phyloP scores from a whole-genome alignment of 139 green algal species.

The Chlorella vulgaris region DNA sequence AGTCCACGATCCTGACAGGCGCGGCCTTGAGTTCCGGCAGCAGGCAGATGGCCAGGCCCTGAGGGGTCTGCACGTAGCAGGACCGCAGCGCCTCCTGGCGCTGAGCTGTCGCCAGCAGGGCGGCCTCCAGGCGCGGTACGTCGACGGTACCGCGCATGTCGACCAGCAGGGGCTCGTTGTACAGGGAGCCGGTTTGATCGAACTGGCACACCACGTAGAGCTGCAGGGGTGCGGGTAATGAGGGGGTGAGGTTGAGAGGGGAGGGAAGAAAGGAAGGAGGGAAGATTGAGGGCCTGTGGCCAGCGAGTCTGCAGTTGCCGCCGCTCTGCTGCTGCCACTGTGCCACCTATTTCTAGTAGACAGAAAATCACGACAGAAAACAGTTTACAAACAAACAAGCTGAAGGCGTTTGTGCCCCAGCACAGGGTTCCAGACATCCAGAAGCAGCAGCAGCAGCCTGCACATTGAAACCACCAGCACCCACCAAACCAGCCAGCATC shows the following conservation, averaged over 20 bases:
- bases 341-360: too few species aligned
- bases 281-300: too few species aligned
- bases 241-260: neutral
- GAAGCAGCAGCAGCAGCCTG: too few species aligned
- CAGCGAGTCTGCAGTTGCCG: too few species aligned
- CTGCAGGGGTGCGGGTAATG: neutral
- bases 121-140: neutral
- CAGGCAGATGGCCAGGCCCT: neutral
- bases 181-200: neutral
- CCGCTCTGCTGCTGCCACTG: too few species aligned
- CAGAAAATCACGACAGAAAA: too few species aligned
- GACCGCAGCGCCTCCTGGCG: neutral
- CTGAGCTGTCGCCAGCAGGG: neutral
- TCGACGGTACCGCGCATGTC: neutral
- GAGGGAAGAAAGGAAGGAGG: too few species aligned
- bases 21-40: neutral
- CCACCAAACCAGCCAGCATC: too few species aligned
- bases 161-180: neutral
- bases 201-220: neutral
- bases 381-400: too few species aligned
- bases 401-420: too few species aligned
- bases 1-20: neutral
- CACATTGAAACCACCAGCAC: too few species aligned
- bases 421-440: neutral
- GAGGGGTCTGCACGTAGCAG: neutral